Evolutionary conservation across 1,284 basidiomycete genomes (phyloP), one percentile per base, ranked within the genome.

Genomic region (Malassezia brasiliensis): DNA sequence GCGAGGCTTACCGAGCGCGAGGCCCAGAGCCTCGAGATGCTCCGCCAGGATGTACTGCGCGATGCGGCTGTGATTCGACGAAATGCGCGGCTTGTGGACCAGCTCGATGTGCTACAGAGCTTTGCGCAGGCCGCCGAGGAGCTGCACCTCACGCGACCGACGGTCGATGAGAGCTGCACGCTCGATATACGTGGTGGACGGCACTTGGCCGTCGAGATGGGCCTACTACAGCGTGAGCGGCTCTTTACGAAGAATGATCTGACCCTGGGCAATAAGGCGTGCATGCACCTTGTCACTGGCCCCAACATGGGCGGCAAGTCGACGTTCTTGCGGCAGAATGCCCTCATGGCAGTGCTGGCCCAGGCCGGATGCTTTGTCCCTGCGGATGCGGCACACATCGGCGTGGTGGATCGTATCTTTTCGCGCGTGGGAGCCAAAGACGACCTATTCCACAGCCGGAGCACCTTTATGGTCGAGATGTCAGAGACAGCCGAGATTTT

Each of bases 291-390:
- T 47, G 86, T 96, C 63, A 96, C 91, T 1, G 93, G 93, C 0
- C 93, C 93, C 0, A 96, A 96, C 69, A 96, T 96, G 89, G 88
- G 39, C 82, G 88, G 67, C 47, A 96, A 99, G 76, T 91, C 88
- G 1, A 96, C 93, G 0, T 81, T 88, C 31, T 80, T 99, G 17
- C 86, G 93, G 14, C 91, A 96, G 73, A 87, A 84, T 0, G 94
- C 93, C 4, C 79, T 98, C 25, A 86, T 96, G 49, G 79, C 85
- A 8, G 86, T 98, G 56, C 80, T 99, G 1, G 93, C 91, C 0
- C 93, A 99, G 75, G 82, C 83, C 6, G 93, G 93, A 2, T 87
- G 85, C 7, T 98, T 88, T 74, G 90, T 98, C 0, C 94, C 94
- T 1, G 90, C 91, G 25, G 82, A 85, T 47, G 72, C 75, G 17